phyloP scores from a whole-genome alignment of 2,329 filamentous ascomycete genomes.

The Hymenoscyphus occultus region DNA sequence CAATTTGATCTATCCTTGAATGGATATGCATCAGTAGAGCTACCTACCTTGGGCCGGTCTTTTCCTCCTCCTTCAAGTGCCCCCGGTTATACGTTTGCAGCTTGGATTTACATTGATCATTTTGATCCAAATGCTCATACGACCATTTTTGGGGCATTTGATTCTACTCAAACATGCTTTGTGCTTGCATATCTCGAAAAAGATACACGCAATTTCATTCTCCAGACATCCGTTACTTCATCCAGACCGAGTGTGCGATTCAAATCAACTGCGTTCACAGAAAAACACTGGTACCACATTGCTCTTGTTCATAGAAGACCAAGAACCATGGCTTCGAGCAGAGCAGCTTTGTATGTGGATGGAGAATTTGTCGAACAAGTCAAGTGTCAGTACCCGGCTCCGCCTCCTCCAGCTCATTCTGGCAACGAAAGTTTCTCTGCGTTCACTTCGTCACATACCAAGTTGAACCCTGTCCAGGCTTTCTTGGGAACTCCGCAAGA shows the following conservation, averaged over 20 bases:
- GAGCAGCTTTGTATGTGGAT: constrained; percentile 85
- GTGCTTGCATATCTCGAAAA: constrained; percentile 90
- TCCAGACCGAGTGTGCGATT: constrained; percentile 88
- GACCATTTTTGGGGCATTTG: constrained; percentile 93
- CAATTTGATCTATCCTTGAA: constrained; percentile 89
- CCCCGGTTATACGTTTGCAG: constrained; percentile 83
- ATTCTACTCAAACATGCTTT: constrained; percentile 89
- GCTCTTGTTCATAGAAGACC: constrained; percentile 80
- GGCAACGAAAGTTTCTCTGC: constrained; percentile 69
- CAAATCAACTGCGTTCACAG: constrained; percentile 74
- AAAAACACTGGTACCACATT: constrained; percentile 88
- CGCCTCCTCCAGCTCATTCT: constrained; percentile 61
- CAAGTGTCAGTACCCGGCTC: constrained; percentile 81
- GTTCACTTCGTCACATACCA: constrained; percentile 58
- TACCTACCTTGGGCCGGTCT: constrained; percentile 76
- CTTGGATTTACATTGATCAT: constrained; percentile 84
- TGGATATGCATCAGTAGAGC: constrained; percentile 86
- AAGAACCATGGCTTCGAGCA: constrained; percentile 71
- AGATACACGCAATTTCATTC: constrained; percentile 88
- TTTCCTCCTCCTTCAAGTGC: constrained; percentile 77
- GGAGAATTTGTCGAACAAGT: constrained; percentile 92
- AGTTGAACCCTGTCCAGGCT: constrained; percentile 73
- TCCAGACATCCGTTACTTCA: constrained; percentile 91
- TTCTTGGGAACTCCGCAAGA: constrained; percentile 92
- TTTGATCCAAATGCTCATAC: constrained; percentile 87